Evolutionary conservation across 2,329 filamentous ascomycete genomes (phyloP), one percentile per base, ranked within the genome.

Genomic region (Phaeoacremonium minimum): DNA sequence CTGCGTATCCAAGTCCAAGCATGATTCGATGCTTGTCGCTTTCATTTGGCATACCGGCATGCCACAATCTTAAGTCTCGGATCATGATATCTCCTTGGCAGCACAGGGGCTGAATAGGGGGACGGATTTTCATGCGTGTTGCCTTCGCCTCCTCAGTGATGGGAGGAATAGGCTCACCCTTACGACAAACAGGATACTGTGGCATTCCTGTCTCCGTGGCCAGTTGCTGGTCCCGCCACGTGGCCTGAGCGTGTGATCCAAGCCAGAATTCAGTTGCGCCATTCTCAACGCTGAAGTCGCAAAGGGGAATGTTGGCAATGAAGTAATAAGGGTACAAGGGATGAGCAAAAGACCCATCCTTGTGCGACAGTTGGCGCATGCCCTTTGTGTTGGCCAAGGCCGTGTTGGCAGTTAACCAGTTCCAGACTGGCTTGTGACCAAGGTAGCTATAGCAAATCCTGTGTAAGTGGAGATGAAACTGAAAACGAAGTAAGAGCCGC

Each of bases 221-320:
- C 20, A 51, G 34, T 22, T 50, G 44, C 46, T 64, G 58, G 37
- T 64, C 56, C 11, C 30, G 32, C 15, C 47, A 42, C 2, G 46
- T 48, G 6, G 59, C 60, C 40, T 48, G 45, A 12, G 52, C 52
- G 42, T 63, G 58, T n/a, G 58, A 57, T 3, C 61, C 61, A 6
- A 64, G 56, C 60, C 59, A 64, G 46, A 64, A 64, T 44, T 64
- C 61, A 4, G 61, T 64, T 2, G 57, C 47, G 17, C 61, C 61
- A 35, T 57, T 64, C 15, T 41, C 50, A 4, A 42, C 33, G 30
- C 43, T 52, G 47, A 64, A 62, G 38, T 56, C 44, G 41, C 51
- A 56, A n/a, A 64, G 52, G 4, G 60, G 57, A 8, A 62, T 45
- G 41, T 64, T 65, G 44, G 60, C 59, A 38, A 64, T 61, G 28